Evolutionary conservation across 2,329 filamentous ascomycete genomes (phyloP), one percentile per base, ranked within the genome.

Genomic region (Cladobotryum protrusum): DNA sequence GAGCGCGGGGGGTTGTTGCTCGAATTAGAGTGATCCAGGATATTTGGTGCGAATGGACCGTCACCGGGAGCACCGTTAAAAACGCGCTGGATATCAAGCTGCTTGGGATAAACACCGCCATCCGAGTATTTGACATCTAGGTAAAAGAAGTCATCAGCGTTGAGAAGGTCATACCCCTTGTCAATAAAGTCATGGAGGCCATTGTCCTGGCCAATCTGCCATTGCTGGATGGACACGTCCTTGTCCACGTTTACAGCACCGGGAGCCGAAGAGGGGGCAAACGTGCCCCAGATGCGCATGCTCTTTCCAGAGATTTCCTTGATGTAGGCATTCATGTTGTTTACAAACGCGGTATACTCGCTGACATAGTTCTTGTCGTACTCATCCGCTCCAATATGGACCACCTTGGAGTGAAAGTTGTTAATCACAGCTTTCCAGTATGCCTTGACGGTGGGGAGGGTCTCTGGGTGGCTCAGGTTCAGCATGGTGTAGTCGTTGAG

Each of bases 311-410:
- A 58, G 1, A 34, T 72, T 49, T 72, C 65, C 56, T 73, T 73
- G 62, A 75, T 68, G 46, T 72, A 72, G 15, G 67, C 69, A 57
- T 67, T 71, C 19, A 74, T 63, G 13, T 71, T 69, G 43, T 73
- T 70, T 20, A 73, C 61, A 42, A 73, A 73, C 63, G 72, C 68
- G 42, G 68, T 77, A 56, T 80, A 81, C 45, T 75, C 73, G 20
- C 72, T 66, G 1, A 71, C 73, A 3, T 74, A 59, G 0, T 63
- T 61, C 12, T 69, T 53, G 49, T 72, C 57, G 51, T 80, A 80
- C 57, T 81, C 77, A 51, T 81, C 77, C 2, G 76, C 77, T 1
- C 77, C 77, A 11, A 81, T 73, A 52, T 78, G 74, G 1, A 80
- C 73, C 18, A 75, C 72, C 54, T 78, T 80, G 4, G 66, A 73